Percentiles rank a stretch among this genome's conserved stretches.
Conservation (phyloP, 495 filamentous ascomycete genomes). For the Tuber magnatum region DNA sequence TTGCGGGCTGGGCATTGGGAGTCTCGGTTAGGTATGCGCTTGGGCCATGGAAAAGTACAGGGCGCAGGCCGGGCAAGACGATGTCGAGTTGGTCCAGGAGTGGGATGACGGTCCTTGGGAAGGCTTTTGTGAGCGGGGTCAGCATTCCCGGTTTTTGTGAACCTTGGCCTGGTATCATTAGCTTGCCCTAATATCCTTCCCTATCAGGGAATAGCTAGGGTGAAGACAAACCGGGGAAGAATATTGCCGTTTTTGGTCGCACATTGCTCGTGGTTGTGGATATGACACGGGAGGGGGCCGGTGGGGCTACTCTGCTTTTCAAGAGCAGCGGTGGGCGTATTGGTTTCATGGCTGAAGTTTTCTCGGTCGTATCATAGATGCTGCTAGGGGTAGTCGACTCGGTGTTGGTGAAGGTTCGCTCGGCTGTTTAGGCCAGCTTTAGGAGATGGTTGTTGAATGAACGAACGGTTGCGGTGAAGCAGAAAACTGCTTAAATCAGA, state of each 20-base stretch:
- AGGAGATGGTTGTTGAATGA: neutral
- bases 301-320: neutral
- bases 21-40: slow-evolving; percentile 68
- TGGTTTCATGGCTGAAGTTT: neutral
- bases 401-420: neutral
- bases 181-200: neutral
- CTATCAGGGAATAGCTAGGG: neutral
- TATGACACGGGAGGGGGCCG: slow-evolving; percentile 8
- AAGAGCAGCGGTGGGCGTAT: neutral
- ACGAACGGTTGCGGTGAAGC: neutral
- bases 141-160: slow-evolving; percentile 93
- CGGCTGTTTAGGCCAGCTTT: neutral
- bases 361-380: slow-evolving; percentile 1
- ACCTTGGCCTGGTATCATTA: slow-evolving; percentile 63
- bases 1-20: slow-evolving; percentile 84
- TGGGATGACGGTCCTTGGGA: slow-evolving; percentile 62
- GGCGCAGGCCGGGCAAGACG: slow-evolving; percentile 54
- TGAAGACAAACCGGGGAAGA: slow-evolving; percentile 64
- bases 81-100: slow-evolving; percentile 79
- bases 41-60: slow-evolving; percentile 74
- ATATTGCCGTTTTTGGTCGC: slow-evolving; percentile 64
- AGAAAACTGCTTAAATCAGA: neutral
- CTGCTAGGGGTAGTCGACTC: neutral
- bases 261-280: slow-evolving; percentile 8
- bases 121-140: slow-evolving; percentile 71